Percentiles rank a stretch among this genome's conserved stretches.
phyloP scores from a whole-genome alignment of 192 early-diverging fungal species.

The Podila epigama region DNA sequence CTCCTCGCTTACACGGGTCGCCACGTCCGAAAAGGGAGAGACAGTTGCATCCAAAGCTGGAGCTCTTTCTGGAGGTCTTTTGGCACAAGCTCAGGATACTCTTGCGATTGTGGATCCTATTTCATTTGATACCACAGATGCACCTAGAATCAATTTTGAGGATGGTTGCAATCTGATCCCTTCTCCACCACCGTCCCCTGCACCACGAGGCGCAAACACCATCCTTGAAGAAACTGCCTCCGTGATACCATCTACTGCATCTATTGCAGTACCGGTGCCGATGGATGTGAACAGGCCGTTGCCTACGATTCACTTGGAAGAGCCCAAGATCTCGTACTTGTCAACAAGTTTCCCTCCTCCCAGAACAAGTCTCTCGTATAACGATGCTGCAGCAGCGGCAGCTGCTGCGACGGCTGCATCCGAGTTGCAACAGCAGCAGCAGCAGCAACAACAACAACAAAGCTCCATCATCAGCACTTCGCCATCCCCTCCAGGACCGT shows the following conservation, averaged over 20 bases:
- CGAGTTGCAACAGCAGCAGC: no score
- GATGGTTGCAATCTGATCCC: conserved; percentile 45
- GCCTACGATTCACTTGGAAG: conserved; percentile 5
- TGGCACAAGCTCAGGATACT: neutral
- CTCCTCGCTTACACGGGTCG: conserved; percentile 7
- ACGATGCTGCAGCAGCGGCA: neutral
- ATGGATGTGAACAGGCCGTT: no score
- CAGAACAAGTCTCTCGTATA: conserved; percentile 26
- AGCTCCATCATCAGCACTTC: neutral
- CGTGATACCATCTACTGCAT: neutral
- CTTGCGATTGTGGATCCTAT: neutral
- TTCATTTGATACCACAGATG: neutral
- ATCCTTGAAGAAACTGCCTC: neutral
- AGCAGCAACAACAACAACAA: neutral
- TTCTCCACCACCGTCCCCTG: conserved; percentile 33
- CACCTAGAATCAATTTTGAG: conserved; percentile 27
- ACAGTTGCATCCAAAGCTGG: neutral
- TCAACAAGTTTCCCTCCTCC: conserved; percentile 46
- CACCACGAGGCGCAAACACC: neutral
- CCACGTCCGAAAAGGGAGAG: neutral
- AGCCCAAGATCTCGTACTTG: conserved; percentile 20
- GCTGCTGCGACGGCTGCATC: no score
- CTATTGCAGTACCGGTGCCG: neutral
- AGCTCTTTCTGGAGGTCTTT: neutral
- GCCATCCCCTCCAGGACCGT: conserved; percentile 13